phyloP scores from a whole-genome alignment of 148 eudicot genomes.

The Mesembryanthemum crystallinum region DNA sequence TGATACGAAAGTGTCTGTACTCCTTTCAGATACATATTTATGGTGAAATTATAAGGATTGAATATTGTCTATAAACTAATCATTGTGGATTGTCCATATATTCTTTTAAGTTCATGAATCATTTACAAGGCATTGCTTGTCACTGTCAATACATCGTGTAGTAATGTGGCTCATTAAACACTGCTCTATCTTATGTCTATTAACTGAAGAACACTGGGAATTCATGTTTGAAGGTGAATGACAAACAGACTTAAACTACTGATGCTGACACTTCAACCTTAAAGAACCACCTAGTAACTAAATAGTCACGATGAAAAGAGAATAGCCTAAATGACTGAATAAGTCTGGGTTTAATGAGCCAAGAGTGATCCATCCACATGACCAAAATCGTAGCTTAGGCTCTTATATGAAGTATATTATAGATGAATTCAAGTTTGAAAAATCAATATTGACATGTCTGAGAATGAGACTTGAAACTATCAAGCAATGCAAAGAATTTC shows the following conservation, averaged over 20 bases:
- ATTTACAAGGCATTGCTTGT: not conserved
- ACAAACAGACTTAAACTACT: constrained; percentile 1
- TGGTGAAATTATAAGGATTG: no score
- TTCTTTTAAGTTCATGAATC: not conserved
- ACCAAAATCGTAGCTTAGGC: not conserved
- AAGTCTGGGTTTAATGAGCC: not conserved
- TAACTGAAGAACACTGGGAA: not conserved
- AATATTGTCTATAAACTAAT: no score
- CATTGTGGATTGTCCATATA: not conserved
- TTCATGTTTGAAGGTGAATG: not conserved
- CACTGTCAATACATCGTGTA: not conserved
- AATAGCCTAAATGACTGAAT: not conserved
- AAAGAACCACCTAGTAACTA: not conserved
- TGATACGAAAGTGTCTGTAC: not conserved
- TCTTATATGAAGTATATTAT: not conserved
- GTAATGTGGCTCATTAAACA: not conserved
- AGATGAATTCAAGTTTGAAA: not conserved
- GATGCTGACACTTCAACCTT: not conserved
- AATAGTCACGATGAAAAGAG: not conserved
- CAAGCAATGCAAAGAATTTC: not conserved
- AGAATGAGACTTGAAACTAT: not conserved
- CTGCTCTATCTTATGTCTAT: not conserved
- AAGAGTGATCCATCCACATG: not conserved
- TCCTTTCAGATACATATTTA: not conserved
- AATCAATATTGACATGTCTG: not conserved